Conservation (phyloP, 176 grass and related monocot genomes). For the Ampelocalamus luodianensis region DNA sequence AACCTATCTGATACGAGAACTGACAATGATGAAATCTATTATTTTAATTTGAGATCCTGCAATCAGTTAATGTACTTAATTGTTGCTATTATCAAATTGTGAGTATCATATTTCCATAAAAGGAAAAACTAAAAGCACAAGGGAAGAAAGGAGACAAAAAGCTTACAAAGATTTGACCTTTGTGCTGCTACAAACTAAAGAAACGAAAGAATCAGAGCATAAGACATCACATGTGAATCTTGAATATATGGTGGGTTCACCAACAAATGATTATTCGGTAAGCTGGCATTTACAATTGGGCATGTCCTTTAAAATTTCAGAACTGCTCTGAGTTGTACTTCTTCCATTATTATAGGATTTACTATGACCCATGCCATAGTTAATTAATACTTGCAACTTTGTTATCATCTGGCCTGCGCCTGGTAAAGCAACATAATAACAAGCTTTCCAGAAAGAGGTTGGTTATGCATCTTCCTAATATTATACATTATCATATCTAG, state of each 20-base stretch:
- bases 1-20: slow-evolving; percentile 41
- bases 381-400: slow-evolving; percentile 17
- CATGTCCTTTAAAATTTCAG: slow-evolving; percentile 19
- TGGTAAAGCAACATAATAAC: no score
- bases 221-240: slow-evolving; percentile 8
- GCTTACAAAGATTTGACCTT: slow-evolving; percentile 19
- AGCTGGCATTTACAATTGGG: neutral
- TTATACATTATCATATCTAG: slow-evolving; percentile 37
- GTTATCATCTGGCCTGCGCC: no score
- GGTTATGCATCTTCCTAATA: slow-evolving; percentile 14
- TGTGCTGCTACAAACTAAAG: neutral
- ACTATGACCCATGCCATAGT: slow-evolving; percentile 19
- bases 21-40: slow-evolving; percentile 32
- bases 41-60: slow-evolving; percentile 35
- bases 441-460: slow-evolving; percentile 24
- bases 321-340: slow-evolving; percentile 9
- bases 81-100: slow-evolving; percentile 9
- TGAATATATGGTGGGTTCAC: neutral
- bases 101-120: slow-evolving; percentile 7
- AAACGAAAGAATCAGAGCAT: slow-evolving; percentile 16
- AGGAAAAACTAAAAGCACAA: neutral
- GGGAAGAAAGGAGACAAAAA: neutral
- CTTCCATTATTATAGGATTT: slow-evolving; percentile 32
- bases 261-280: neutral
- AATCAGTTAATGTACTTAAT: slow-evolving; percentile 16